A percentile compares a stretch with the other conserved stretches of the same genome.
These are phyloP conservation scores for Penicillium daleae DNA, from an alignment of 495 filamentous ascomycete species.

Conservation along the genomic window DNA sequence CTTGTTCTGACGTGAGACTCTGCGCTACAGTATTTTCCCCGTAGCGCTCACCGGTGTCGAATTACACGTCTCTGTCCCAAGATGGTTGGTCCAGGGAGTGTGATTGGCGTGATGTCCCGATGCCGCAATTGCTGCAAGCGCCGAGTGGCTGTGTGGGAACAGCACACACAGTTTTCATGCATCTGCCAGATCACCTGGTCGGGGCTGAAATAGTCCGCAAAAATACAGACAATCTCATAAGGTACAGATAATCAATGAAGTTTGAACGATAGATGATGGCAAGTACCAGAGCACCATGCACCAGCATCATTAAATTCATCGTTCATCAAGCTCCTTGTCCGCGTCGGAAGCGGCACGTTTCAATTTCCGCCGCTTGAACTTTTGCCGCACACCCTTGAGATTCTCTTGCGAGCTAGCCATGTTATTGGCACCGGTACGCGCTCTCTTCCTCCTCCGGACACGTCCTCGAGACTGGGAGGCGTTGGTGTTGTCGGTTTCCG, in stretches of 20 bases:
- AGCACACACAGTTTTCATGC: background rate
- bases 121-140: background rate
- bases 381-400: constrained; percentile 24
- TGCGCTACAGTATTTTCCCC: background rate
- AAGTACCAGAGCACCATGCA: background rate
- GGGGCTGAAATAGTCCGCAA: too few species aligned
- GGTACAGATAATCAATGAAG: background rate
- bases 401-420: constrained; percentile 33
- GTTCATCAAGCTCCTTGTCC: constrained; percentile 33
- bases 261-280: background rate
- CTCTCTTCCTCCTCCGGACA: constrained; percentile 16
- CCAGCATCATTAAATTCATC: constrained; percentile 4
- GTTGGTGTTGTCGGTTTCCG: constrained; percentile 11
- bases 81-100: background rate
- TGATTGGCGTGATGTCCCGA: background rate
- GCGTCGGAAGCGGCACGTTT: constrained; percentile 19
- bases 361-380: constrained; percentile 34
- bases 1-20: constrained; percentile 8
- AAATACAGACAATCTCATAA: background rate
- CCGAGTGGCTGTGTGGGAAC: background rate
- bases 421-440: constrained; percentile 24
- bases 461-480: constrained; percentile 1
- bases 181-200: background rate
- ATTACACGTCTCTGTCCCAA: background rate
- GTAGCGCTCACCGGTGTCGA: background rate